phyloP scores from a whole-genome alignment of 495 filamentous ascomycete species.

The Penicillium tannophilum region DNA sequence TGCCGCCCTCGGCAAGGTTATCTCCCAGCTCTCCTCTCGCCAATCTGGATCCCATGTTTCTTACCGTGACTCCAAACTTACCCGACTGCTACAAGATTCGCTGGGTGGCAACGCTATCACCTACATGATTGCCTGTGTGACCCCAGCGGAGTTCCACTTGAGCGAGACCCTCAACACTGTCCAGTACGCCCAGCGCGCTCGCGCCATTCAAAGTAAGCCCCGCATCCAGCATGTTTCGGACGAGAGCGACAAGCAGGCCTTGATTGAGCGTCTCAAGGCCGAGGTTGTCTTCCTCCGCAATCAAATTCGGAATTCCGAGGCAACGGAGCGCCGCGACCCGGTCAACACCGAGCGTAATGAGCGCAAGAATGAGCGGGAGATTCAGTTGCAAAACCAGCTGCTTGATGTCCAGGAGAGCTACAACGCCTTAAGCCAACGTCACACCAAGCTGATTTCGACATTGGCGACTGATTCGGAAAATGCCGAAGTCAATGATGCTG shows the following conservation, averaged over 20 bases:
- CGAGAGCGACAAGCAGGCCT: constrained; percentile 90
- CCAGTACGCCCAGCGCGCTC: constrained; percentile 91
- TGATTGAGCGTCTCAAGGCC: constrained; percentile 91
- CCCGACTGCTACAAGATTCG: constrained; percentile 93
- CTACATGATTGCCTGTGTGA: constrained; percentile 99
- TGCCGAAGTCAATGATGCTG: constrained; percentile 60
- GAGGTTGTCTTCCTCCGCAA: constrained; percentile 94
- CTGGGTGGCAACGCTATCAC: constrained; percentile 98
- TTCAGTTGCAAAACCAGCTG: constrained; percentile 91
- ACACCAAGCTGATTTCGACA: constrained; percentile 93
- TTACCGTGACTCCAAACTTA: constrained; percentile 96
- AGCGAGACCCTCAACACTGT: constrained; percentile 98
- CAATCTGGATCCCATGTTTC: constrained; percentile 90
- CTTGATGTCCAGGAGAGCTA: constrained; percentile 96
- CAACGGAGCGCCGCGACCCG: constrained; percentile 59
- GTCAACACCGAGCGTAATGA: constrained; percentile 68
- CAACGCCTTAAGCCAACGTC: constrained; percentile 81
- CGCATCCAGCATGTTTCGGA: constrained; percentile 89
- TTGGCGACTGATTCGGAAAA: constrained; percentile 79
- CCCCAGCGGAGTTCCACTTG: constrained; percentile 93
- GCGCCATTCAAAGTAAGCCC: constrained; percentile 96
- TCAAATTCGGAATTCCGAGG: constrained; percentile 77
- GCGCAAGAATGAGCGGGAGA: constrained; percentile 80
- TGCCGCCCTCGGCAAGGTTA: constrained; percentile 95
- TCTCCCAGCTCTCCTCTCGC: constrained; percentile 93